Evolutionary conservation across 225 moss, liverwort and hornwort genomes (phyloP), one percentile per base, ranked within the genome.

Genomic region (Straminergon stramineum): DNA sequence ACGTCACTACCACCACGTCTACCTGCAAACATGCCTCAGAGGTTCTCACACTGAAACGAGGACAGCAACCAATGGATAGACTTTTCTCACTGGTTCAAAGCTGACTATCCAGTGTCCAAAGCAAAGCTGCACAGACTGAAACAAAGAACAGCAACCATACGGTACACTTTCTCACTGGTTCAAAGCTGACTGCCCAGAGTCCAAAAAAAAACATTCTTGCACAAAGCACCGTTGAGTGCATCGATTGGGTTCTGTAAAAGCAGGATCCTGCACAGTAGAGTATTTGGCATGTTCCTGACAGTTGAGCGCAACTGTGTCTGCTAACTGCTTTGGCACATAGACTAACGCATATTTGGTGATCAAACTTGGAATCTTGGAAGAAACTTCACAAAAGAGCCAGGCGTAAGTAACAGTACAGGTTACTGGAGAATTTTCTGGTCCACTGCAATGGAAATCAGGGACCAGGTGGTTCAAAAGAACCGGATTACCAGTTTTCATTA

Each of bases 191-290:
- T 81, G 87, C 53, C 82, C 75, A 51, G 60, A 75, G 74, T 87
- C 58, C 41, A 31, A 82, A 76, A 88, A 85, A 88, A 85, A 76
- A 90, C 90, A 88, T 92, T 90, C 90, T 35, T 56, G 75, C 69
- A 68, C 37, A 61, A 65, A 45, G 69, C 90, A 88, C 88, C 85
- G 55, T 45, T 34, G 61, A 37, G 62, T 61, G 32, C 69, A 67
- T n/a, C 45, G 68, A 80, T 81, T 75, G 82, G 68, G 56, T n/a
- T 67, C 43, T 23, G 64, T 5, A 41, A 75, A 69, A 86, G 67
- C 83, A 75, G 61, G 85, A 88, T 71, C 71, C 71, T 37, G 73
- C 48, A 48, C 48, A 48, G 48, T 28, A 41, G 34, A 56, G 78
- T 61, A 30, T 67, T 62, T 20, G 74, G 82, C 82, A 77, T 37